phyloP scores from a whole-genome alignment of 345 rosid genomes.

The Bruguiera sexangula region DNA sequence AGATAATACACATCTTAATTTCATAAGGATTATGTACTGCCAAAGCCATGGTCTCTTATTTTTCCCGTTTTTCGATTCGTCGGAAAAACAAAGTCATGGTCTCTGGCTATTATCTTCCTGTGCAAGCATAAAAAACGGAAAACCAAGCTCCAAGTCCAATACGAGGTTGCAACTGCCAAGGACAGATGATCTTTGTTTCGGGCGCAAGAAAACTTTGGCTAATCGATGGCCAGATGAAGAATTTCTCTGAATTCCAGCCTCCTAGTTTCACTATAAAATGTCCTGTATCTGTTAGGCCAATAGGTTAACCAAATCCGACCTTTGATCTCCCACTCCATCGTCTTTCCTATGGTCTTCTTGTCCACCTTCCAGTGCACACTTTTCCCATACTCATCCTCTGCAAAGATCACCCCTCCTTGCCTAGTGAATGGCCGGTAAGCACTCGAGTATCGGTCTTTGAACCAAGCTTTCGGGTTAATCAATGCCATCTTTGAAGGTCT shows the following conservation, averaged over 20 bases:
- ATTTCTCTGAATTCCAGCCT: conserved; percentile 69
- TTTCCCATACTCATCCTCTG: conserved; percentile 76
- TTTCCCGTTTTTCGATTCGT: no score
- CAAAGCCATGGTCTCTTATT: no score
- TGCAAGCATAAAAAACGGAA: no score
- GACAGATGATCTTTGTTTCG: not conserved
- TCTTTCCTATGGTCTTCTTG: conserved; percentile 47
- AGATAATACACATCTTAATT: no score
- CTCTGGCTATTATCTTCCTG: no score
- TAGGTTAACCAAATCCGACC: conserved; percentile 90
- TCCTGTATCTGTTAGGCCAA: conserved; percentile 81
- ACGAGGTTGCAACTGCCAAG: not conserved
- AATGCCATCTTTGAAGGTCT: conserved; percentile 62
- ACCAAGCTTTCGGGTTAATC: conserved; percentile 76
- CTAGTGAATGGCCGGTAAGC: conserved; percentile 70
- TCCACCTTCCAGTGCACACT: conserved; percentile 72
- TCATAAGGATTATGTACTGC: no score
- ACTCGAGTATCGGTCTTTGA: conserved; percentile 62
- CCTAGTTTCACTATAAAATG: conserved; percentile 70
- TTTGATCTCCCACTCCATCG: conserved; percentile 74
- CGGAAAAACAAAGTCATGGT: no score
- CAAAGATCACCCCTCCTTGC: conserved; percentile 85
- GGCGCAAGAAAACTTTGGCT: not conserved
- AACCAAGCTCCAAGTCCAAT: no score
- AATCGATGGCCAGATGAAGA: conserved; percentile 49